Percentiles rank a stretch among this genome's conserved stretches.
These are phyloP conservation scores for Calamus simplicifolius DNA, from an alignment of 176 grass and related monocot species.

Conservation along the genomic window DNA sequence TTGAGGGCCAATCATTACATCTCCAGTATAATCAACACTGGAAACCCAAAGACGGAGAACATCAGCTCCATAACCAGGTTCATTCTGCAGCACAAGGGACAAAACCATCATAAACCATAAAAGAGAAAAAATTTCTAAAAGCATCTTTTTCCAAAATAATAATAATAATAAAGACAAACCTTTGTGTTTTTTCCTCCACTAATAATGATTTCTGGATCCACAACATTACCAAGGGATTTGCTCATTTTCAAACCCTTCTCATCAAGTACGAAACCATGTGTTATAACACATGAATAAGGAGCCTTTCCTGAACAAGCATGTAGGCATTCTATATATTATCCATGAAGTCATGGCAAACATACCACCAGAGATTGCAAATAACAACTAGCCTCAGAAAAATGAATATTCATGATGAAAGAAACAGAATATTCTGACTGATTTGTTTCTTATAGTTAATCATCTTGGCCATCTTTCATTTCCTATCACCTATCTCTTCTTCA, in stretches of 20 bases:
- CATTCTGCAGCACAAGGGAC: slow-evolving; percentile 42
- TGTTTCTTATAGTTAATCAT: no score
- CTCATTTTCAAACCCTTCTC: slow-evolving; percentile 97
- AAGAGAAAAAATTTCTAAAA: background rate
- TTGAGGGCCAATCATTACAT: slow-evolving; percentile 71
- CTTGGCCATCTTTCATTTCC: no score
- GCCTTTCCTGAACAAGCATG: slow-evolving; percentile 54
- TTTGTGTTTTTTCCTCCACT: slow-evolving; percentile 74
- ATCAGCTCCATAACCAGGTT: slow-evolving; percentile 87
- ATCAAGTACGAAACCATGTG: slow-evolving; percentile 92
- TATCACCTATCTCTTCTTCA: no score
- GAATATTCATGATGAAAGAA: no score
- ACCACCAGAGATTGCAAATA: background rate
- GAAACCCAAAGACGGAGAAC: slow-evolving; percentile 97
- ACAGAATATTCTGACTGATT: no score
- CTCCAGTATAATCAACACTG: slow-evolving; percentile 87
- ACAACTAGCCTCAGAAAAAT: no score
- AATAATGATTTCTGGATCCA: slow-evolving; percentile 77
- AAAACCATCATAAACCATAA: slow-evolving; percentile 9
- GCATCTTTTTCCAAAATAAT: background rate
- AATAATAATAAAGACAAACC: slow-evolving; percentile 30
- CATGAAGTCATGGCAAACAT: background rate
- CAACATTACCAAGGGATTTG: slow-evolving; percentile 91
- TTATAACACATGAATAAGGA: slow-evolving; percentile 89
- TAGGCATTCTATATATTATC: no score